phyloP scores from a whole-genome alignment of 106 monocot genomes.

The Ottelia alismoides region DNA sequence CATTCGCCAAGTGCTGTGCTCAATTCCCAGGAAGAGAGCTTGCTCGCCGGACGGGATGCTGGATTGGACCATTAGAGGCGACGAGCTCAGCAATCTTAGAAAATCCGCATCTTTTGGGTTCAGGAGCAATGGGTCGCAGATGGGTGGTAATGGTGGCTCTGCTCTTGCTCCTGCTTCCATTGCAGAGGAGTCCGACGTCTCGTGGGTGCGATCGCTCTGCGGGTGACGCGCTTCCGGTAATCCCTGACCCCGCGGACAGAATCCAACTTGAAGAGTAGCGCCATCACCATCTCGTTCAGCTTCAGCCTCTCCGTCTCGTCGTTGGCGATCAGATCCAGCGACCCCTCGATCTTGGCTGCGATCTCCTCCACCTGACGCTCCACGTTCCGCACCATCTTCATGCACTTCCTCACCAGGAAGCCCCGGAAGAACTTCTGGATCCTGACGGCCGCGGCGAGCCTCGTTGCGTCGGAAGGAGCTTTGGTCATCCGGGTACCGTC shows the following conservation, averaged over 20 bases:
- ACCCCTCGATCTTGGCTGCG: slow-evolving; percentile 8
- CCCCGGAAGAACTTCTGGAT: slow-evolving; percentile 52
- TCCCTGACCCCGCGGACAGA: slow-evolving; percentile 47
- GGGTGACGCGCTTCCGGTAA: slow-evolving; percentile 33
- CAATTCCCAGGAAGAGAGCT: too few relatives aligned
- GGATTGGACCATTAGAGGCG: too few relatives aligned
- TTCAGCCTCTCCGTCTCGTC: slow-evolving; percentile 36
- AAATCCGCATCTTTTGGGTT: too few relatives aligned
- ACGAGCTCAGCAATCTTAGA: too few relatives aligned
- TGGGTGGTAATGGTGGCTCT: too few relatives aligned
- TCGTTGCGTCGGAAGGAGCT: background rate
- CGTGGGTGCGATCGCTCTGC: slow-evolving; percentile 33
- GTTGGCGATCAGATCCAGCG: slow-evolving; percentile 7
- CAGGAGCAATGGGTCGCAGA: too few relatives aligned
- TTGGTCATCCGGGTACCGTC: slow-evolving; percentile 18
- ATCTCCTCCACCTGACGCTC: slow-evolving; percentile 22
- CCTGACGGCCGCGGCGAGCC: slow-evolving; percentile 25
- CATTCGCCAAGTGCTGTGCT: too few relatives aligned
- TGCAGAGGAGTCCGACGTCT: slow-evolving; percentile 26
- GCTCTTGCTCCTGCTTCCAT: too few relatives aligned
- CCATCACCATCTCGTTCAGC: slow-evolving; percentile 46
- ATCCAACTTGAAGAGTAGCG: slow-evolving; percentile 36
- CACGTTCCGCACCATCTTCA: slow-evolving; percentile 16
- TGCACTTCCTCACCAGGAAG: slow-evolving; percentile 47
- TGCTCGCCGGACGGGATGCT: too few relatives aligned